Base-by-base conservation (phyloP, 2,329 filamentous ascomycete genomes). In the Colletotrichum lindemuthianum region DNA sequence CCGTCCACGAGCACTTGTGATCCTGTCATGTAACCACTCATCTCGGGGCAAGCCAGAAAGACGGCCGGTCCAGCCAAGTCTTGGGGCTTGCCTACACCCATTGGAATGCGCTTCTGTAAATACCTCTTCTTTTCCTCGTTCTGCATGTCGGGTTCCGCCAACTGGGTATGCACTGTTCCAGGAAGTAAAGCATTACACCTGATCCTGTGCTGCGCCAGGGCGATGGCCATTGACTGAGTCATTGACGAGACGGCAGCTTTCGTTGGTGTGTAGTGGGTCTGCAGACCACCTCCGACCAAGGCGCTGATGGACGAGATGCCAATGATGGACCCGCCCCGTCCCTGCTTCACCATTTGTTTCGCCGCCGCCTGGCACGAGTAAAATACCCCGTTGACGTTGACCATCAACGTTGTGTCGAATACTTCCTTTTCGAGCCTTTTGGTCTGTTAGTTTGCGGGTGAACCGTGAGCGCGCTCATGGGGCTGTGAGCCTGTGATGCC, bases 1-100 rank as follows among this genome's bases (percentile, higher is more conserved):
- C 90, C 91, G 76, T 93, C 91, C 9, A 92, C 90, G 44, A 93
- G 75, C 59, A 93, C 69, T 74, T 92, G 88, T 9, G 89, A 86
- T 0, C 90, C 90, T 65, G 85, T 91, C 67, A 91, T 86, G 77
- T 88, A 91, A 39, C 81, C 80, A 72, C 86, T 90, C 76, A 92
- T 76, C 67, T 84, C 85, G 60, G 85, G 87, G 70, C 86, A 87
- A 2, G 86, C 90, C 73, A 92, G 77, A 73, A 92, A 92, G 4
- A 93, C 86, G 4, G 90, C 90, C 2, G 90, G 90, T 0, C 90
- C 90, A 1, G 86, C 89, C 72, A 92, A 72, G 80, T 92, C 90
- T 33, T 76, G 76, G 6, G 89, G 83, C 68, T 81, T 79, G 0
- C 88, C 89, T 33, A 88, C 78, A 1, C 88, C 88, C 66, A 91